Evolutionary conservation across 1,139 yeast species (phyloP).

Genomic region (Nematodospora anomalae): DNA sequence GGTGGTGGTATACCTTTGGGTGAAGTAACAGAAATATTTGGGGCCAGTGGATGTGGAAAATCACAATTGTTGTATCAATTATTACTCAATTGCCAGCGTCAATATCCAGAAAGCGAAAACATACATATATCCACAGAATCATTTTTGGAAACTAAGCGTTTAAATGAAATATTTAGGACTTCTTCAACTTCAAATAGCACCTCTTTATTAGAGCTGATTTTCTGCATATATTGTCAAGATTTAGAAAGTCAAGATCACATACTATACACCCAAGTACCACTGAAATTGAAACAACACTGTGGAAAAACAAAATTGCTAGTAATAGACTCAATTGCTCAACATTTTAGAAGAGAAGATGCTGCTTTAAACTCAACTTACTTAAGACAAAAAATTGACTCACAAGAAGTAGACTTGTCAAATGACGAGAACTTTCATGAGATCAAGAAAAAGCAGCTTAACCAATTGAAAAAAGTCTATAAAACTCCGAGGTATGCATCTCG

Average conservation of each 20-base stretch:
- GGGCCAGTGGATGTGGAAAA: conserved; percentile 84
- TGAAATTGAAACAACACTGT: conserved; percentile 41
- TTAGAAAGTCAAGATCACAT: conserved; percentile 76
- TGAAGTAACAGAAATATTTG: conserved; percentile 74
- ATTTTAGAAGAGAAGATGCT: conserved; percentile 65
- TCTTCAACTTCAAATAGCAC: conserved; percentile 2
- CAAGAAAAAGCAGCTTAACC: conserved; percentile 28
- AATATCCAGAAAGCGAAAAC: conserved; percentile 23
- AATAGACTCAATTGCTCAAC: conserved; percentile 87
- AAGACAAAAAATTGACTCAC: conserved; percentile 22
- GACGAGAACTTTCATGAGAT: conserved; percentile 20
- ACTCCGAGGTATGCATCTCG: conserved; percentile 28
- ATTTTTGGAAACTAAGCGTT: conserved; percentile 62
- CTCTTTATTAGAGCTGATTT: conserved; percentile 45
- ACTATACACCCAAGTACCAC: conserved; percentile 68
- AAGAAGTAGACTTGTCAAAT: conserved; percentile 21
- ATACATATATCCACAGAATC: conserved; percentile 79
- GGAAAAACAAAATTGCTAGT: conserved; percentile 54
- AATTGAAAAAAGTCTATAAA: conserved; percentile 30
- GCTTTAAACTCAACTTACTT: conserved; percentile 31
- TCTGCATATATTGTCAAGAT: conserved; percentile 65
- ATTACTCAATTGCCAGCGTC: conserved; percentile 30
- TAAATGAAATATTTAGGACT: conserved; percentile 31
- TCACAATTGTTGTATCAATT: conserved; percentile 73
- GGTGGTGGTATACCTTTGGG: conserved; percentile 73